Base-by-base conservation (phyloP, 208 protist species). In the Angomonas ambiguus region DNA sequence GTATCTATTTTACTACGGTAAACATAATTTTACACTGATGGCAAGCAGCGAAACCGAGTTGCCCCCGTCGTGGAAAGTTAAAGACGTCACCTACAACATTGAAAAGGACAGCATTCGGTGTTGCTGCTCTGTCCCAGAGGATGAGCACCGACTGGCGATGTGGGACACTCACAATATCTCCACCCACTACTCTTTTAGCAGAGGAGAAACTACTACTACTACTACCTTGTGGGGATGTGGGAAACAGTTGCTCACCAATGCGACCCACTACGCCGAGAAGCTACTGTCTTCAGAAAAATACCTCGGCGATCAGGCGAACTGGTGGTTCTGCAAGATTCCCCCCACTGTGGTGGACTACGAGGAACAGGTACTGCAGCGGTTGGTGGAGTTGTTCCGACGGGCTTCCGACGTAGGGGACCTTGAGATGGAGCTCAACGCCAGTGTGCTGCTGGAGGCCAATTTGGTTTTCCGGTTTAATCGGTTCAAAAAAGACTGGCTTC, bases 151-250 rank as follows among this genome's bases (percentile, higher is more conserved):
- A 53, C 53, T 90, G 32, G 38, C 82, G 5, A 53, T 91, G 61
- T 94, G 88, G 88, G 88, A 94, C 65, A 68, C 91, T 58, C 83
- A 83, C 62, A 59, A 75, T 25, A 68, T 77, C 49, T 56, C 65
- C 35, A 61, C 72, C 38, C 59, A 80, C 38, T 55, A 62, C 25
- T 68, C 80, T 65, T 31, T 59, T 30, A 48, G 53, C 22, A 57
- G 63, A 45, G 55, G 55, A n/a, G 34, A 1, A 4, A 48, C n/a
- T 22, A 6, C 24, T 32, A 38, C 55, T 0, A 78, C 80, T 53
- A 41, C 65, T 1, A 81, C 77, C n/a, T 41, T 85, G 57, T 94
- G 83, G 85, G 35, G 62, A 24, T 90, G 77, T 34, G 88, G 86
- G 10, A 87, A 67, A 42, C 85, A 85, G 24, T 65, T 91, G 51